phyloP scores from a whole-genome alignment of 768 basidiomycete genomes.

The Phylloporus scabripes region DNA sequence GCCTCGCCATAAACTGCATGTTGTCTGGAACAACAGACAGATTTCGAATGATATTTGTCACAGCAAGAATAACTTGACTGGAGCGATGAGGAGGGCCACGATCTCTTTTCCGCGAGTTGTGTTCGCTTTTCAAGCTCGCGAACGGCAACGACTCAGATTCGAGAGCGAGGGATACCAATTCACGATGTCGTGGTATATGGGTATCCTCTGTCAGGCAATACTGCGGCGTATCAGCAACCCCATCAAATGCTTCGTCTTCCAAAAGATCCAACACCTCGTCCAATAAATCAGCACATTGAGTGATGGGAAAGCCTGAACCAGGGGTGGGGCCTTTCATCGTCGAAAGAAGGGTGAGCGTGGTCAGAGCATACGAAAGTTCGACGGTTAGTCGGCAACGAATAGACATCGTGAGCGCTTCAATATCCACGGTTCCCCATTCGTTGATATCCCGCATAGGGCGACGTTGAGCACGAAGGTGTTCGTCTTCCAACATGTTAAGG shows the following conservation, averaged over 20 bases:
- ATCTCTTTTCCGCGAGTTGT: constrained; percentile 45
- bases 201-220: constrained; percentile 26
- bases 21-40: constrained; percentile 75
- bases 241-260: constrained; percentile 73
- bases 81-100: constrained; percentile 58
- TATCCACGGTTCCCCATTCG: constrained; percentile 86
- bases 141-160: constrained; percentile 59
- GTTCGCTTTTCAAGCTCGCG: constrained; percentile 43
- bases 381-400: constrained; percentile 77
- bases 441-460: constrained; percentile 66
- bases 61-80: constrained; percentile 57
- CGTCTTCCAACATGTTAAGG: constrained; percentile 57
- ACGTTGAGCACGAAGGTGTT: constrained; percentile 46
- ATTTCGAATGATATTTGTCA: constrained; percentile 82
- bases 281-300: constrained; percentile 71
- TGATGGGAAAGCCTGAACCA: constrained; percentile 63
- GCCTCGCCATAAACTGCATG: constrained; percentile 54
- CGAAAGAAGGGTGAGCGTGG: constrained; percentile 77
- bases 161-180: constrained; percentile 52
- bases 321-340: constrained; percentile 63
- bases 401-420: constrained; percentile 91
- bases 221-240: constrained; percentile 32
- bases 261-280: constrained; percentile 85
- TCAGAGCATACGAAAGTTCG: constrained; percentile 87
- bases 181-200: constrained; percentile 56